Percentiles rank a stretch among this genome's conserved stretches.
Conservation (phyloP, 306 rosid genomes). For the Sphenostylis stenocarpa region DNA sequence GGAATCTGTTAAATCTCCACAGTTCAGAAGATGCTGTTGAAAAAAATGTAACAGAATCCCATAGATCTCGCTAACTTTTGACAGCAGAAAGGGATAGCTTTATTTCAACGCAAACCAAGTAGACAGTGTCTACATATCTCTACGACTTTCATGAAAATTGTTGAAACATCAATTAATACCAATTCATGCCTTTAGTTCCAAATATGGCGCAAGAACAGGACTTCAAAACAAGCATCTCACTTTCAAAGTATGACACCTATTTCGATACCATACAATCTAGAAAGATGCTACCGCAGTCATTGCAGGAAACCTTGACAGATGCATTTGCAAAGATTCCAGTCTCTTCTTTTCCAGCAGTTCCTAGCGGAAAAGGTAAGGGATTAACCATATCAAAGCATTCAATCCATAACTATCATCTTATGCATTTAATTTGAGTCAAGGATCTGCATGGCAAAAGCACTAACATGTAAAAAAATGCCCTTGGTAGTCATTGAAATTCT, state of each 20-base stretch:
- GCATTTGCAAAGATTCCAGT: constrained; percentile 83
- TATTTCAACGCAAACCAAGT: background rate
- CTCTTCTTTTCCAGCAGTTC: constrained; percentile 78
- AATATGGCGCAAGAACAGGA: constrained; percentile 59
- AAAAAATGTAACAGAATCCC: background rate
- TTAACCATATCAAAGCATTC: constrained; percentile 7
- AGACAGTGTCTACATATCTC: background rate
- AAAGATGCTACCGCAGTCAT: constrained; percentile 69
- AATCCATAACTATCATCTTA: constrained; percentile 14
- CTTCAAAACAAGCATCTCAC: constrained; percentile 21
- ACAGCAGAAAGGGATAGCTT: background rate
- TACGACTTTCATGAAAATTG: background rate
- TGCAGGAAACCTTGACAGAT: constrained; percentile 71
- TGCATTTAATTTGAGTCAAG: background rate
- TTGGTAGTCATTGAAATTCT: constrained; percentile 75
- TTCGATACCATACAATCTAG: constrained; percentile 68
- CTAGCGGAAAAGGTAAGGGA: constrained; percentile 75
- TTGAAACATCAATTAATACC: constrained; percentile 1
- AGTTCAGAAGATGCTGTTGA: background rate
- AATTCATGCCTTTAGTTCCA: constrained; percentile 27
- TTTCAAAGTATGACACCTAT: constrained; percentile 66
- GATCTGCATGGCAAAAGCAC: background rate
- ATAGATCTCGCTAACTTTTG: background rate
- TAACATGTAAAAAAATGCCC: constrained; percentile 18
- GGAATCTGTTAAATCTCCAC: background rate